A percentile compares a stretch with the other conserved stretches of the same genome.
Evolutionary conservation across 2,329 filamentous ascomycete genomes (phyloP).

Genomic region (Alternaria ventricosa): DNA sequence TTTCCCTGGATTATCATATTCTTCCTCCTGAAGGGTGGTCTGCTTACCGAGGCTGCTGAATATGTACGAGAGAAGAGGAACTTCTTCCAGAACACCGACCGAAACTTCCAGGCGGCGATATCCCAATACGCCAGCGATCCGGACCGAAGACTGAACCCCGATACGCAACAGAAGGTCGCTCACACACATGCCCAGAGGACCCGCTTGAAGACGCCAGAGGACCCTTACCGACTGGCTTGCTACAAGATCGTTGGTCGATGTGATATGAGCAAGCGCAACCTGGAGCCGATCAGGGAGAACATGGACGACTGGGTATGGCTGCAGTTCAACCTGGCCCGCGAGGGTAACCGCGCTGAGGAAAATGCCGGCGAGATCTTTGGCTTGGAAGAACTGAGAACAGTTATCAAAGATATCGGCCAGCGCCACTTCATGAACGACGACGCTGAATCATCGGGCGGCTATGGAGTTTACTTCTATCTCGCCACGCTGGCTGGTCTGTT

Average conservation of each 20-base stretch:
- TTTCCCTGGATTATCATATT: slow-evolving; percentile 95
- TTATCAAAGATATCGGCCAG: slow-evolving; percentile 85
- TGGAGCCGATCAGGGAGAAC: slow-evolving; percentile 64
- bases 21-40: slow-evolving; percentile 85
- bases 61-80: slow-evolving; percentile 85
- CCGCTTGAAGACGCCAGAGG: slow-evolving; percentile 83
- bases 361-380: slow-evolving; percentile 68
- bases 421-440: slow-evolving; percentile 86
- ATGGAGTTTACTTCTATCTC: slow-evolving; percentile 91
- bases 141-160: slow-evolving; percentile 77
- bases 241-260: slow-evolving; percentile 94
- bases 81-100: slow-evolving; percentile 88
- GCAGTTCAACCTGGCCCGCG: slow-evolving; percentile 68
- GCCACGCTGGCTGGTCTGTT: slow-evolving; percentile 92
- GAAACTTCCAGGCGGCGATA: slow-evolving; percentile 87
- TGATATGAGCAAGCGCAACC: slow-evolving; percentile 63
- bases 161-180: slow-evolving; percentile 85
- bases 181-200: slow-evolving; percentile 87
- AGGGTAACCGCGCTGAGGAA: slow-evolving; percentile 67
- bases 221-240: slow-evolving; percentile 95
- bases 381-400: slow-evolving; percentile 73
- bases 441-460: slow-evolving; percentile 78
- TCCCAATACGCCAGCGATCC: slow-evolving; percentile 79
- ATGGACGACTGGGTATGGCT: slow-evolving; percentile 73
- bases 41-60: slow-evolving; percentile 80